A percentile compares a stretch with the other conserved stretches of the same genome.
Conservation (phyloP, 1,139 yeast species). For the Geotrichum fermentans region DNA sequence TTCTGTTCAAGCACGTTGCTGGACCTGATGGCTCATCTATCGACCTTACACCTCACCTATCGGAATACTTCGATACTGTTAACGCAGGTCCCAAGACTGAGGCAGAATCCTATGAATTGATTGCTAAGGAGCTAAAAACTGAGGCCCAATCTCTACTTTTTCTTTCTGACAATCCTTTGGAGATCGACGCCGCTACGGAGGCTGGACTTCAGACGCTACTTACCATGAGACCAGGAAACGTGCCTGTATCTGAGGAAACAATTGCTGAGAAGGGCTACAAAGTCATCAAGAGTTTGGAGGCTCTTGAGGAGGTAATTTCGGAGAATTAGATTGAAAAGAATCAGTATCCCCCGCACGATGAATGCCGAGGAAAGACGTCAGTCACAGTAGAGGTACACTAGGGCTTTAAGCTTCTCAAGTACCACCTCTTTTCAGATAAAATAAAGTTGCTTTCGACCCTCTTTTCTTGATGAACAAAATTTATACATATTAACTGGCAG, state of each 20-base stretch:
- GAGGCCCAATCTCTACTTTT: slow-evolving; percentile 48
- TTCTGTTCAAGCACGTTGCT: slow-evolving; percentile 63
- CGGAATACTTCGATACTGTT: slow-evolving; percentile 78
- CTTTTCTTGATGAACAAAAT: too few relatives aligned
- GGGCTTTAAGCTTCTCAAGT: too few relatives aligned
- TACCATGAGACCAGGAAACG: slow-evolving; percentile 75
- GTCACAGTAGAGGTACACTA: too few relatives aligned
- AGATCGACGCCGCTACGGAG: slow-evolving; percentile 57
- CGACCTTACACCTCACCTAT: slow-evolving; percentile 52
- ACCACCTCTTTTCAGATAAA: too few relatives aligned
- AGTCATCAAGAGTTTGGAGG: slow-evolving; percentile 14
- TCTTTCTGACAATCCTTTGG: slow-evolving; percentile 57
- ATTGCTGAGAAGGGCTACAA: slow-evolving; percentile 16
- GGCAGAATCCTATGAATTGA: slow-evolving; percentile 52
- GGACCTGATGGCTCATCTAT: slow-evolving; percentile 31
- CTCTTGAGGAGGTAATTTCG: too few relatives aligned
- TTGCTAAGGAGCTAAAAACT: slow-evolving; percentile 46
- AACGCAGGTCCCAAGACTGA: slow-evolving; percentile 75
- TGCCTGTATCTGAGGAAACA: slow-evolving; percentile 39
- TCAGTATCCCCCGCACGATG: too few relatives aligned
- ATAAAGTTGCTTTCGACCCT: too few relatives aligned
- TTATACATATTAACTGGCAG: too few relatives aligned
- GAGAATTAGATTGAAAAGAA: too few relatives aligned
- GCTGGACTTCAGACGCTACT: slow-evolving; percentile 60
- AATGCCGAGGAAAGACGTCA: too few relatives aligned